Conservation (phyloP, 352 stramenopile genomes). For the Phytophthora melonis region DNA sequence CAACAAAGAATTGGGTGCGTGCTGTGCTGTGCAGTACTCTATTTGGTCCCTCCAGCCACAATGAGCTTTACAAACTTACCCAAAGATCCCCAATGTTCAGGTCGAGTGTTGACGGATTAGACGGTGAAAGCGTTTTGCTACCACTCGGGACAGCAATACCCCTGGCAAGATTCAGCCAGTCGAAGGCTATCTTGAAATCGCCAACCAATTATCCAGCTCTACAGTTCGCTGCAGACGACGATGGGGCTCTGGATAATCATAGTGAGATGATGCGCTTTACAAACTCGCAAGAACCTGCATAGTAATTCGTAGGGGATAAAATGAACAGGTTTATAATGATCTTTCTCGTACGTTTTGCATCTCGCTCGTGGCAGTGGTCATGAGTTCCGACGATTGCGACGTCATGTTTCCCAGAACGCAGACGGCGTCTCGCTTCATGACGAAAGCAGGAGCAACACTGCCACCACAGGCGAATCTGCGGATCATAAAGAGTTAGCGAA, state of each 20-base stretch:
- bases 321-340: background rate
- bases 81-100: background rate
- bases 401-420: constrained; percentile 62
- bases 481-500: background rate
- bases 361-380: constrained; percentile 20
- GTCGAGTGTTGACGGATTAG: constrained; percentile 16
- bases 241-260: constrained; percentile 27
- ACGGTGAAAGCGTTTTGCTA: constrained; percentile 55
- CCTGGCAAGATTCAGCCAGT: constrained; percentile 8
- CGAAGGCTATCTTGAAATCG: background rate
- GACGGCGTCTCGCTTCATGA: constrained; percentile 58
- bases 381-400: constrained; percentile 34
- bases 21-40: background rate
- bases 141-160: constrained; percentile 32
- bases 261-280: constrained; percentile 59
- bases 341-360: background rate
- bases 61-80: background rate
- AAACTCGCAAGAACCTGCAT: background rate
- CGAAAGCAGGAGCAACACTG: constrained; percentile 50
- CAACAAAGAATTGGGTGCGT: constrained; percentile 14
- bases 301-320: background rate
- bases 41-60: background rate
- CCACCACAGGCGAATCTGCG: constrained; percentile 57
- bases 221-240: background rate
- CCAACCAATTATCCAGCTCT: constrained; percentile 6